Conservation (phyloP, 805 yeast genomes). For the Geotrichum ghanense region DNA sequence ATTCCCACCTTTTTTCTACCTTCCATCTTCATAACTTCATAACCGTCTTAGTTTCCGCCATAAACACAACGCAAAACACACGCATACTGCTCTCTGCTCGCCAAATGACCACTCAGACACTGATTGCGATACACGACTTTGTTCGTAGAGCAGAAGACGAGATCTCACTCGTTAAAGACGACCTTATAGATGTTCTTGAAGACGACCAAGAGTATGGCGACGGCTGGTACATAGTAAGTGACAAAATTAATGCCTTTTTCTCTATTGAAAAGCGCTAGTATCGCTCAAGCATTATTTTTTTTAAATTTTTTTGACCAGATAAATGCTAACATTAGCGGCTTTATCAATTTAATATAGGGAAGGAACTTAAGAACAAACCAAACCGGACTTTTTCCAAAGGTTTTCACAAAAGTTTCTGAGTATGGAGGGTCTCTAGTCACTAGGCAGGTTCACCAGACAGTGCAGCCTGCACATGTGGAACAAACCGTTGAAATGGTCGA, state of each 20-base stretch:
- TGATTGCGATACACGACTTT: not conserved
- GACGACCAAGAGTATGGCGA: not conserved
- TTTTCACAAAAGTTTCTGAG: conserved; percentile 33
- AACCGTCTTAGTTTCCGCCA: too few relatives aligned
- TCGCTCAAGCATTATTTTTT: too few relatives aligned
- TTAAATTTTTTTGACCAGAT: not conserved
- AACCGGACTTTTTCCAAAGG: conserved; percentile 85
- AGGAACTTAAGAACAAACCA: conserved; percentile 51
- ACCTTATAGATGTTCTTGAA: not conserved
- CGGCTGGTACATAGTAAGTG: not conserved
- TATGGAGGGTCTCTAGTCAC: not conserved
- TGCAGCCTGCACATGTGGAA: not conserved
- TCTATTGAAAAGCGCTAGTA: too few relatives aligned
- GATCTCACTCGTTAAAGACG: not conserved
- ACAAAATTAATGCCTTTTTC: not conserved
- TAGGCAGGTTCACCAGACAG: not conserved
- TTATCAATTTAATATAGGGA: not conserved
- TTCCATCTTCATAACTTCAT: not conserved
- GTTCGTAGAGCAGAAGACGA: not conserved
- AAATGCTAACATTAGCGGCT: not conserved
- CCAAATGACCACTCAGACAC: not conserved
- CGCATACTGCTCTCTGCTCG: too few relatives aligned
- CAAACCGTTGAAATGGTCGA: not conserved
- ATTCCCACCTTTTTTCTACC: not conserved
- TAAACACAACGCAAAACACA: too few relatives aligned